Conservation (phyloP, 2,329 filamentous ascomycete genomes). For the Macrophomina tecta region DNA sequence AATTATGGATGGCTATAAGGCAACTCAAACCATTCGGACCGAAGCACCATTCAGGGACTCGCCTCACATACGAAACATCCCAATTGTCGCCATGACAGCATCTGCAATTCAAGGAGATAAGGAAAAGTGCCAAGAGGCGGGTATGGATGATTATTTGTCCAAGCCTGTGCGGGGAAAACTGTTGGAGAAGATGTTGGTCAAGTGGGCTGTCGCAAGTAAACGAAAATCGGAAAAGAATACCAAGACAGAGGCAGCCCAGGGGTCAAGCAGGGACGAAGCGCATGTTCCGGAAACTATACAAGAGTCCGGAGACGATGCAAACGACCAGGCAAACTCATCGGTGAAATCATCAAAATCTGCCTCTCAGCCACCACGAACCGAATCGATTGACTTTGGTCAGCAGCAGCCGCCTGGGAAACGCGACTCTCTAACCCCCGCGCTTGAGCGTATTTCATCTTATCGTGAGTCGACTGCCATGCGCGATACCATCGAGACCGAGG, state of each 20-base stretch:
- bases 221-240: slow-evolving; percentile 34
- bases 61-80: slow-evolving; percentile 63
- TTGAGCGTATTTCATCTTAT: slow-evolving; percentile 41
- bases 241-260: not conserved
- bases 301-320: not conserved
- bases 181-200: slow-evolving; percentile 73
- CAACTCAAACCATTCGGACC: slow-evolving; percentile 74
- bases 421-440: slow-evolving; percentile 30
- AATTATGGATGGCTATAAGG: slow-evolving; percentile 77
- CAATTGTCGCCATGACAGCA: slow-evolving; percentile 83
- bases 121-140: slow-evolving; percentile 74
- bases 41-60: slow-evolving; percentile 68
- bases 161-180: slow-evolving; percentile 74
- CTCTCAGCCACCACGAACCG: slow-evolving; percentile 31
- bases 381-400: slow-evolving; percentile 42
- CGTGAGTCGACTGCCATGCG: slow-evolving; percentile 47
- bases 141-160: slow-evolving; percentile 79
- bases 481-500: slow-evolving; percentile 50
- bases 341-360: slow-evolving; percentile 12
- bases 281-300: slow-evolving; percentile 5
- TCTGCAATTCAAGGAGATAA: slow-evolving; percentile 78
- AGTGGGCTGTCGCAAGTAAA: slow-evolving; percentile 64
- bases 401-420: slow-evolving; percentile 20
- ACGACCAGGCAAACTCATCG: not conserved
- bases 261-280: not conserved